These are phyloP conservation scores for Candida sanyaensis DNA, from an alignment of 1,139 yeast species.

Conservation along the genomic window DNA sequence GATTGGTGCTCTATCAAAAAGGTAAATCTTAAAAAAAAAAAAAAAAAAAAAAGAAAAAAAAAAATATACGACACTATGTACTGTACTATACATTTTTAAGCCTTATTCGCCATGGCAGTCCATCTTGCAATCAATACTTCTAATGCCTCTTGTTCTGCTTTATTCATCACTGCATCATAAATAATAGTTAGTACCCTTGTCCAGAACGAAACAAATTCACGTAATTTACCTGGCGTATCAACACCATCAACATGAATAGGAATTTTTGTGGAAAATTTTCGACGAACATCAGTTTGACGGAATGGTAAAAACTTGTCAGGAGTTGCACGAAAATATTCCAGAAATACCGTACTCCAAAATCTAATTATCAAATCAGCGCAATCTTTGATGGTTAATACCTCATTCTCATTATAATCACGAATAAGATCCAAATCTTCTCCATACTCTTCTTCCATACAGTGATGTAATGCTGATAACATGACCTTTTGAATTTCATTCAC, in stretches of 20 bases:
- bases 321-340: constrained; percentile 37
- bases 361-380: constrained; percentile 44
- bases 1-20: constrained; percentile 10
- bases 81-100: not conserved
- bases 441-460: constrained; percentile 54
- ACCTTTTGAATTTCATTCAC: constrained; percentile 45
- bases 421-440: constrained; percentile 57
- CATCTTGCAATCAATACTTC: constrained; percentile 40
- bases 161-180: constrained; percentile 41
- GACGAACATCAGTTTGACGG: constrained; percentile 21
- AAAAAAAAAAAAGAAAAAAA: no score
- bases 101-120: constrained; percentile 24
- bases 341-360: constrained; percentile 63
- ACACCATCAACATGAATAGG: constrained; percentile 34
- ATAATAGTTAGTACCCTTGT: constrained; percentile 37
- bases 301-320: constrained; percentile 25
- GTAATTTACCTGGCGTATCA: constrained; percentile 23
- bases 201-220: constrained; percentile 56
- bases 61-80: no score
- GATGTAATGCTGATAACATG: constrained; percentile 49
- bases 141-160: constrained; percentile 40
- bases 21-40: no score
- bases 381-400: constrained; percentile 37
- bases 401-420: constrained; percentile 44
- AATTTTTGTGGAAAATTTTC: constrained; percentile 19